Conservation (phyloP, 257 asterid genomes). For the Capsicum baccatum region DNA sequence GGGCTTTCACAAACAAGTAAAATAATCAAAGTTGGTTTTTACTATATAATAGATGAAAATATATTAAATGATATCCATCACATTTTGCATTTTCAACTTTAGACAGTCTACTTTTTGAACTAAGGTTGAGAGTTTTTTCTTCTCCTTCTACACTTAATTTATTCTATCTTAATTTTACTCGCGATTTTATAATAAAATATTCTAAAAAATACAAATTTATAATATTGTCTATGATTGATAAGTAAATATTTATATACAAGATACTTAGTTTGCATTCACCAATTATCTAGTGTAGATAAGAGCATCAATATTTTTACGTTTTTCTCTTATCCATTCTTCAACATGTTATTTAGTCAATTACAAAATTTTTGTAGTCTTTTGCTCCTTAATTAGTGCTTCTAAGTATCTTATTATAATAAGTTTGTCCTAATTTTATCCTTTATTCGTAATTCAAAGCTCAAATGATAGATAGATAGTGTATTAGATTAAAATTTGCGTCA, state of each 20-base stretch:
- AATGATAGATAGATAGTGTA: not conserved
- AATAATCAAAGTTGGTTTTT: not conserved
- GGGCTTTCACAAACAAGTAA: not conserved
- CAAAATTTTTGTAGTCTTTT: not conserved
- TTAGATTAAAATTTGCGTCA: not conserved
- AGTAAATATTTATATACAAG: not conserved
- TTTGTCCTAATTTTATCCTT: not conserved
- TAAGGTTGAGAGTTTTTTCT: not conserved
- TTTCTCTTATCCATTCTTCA: conserved; percentile 1
- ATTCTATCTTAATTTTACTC: not conserved
- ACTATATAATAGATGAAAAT: not conserved
- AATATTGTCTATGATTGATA: not conserved
- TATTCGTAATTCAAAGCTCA: not conserved
- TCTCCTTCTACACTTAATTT: not conserved
- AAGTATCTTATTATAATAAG: not conserved
- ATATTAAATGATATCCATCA: conserved; percentile 21
- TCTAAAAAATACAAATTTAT: not conserved
- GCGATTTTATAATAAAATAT: not conserved
- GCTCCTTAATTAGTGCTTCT: conserved; percentile 20
- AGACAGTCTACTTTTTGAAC: not conserved
- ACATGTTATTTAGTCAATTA: not conserved
- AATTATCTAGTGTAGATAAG: not conserved
- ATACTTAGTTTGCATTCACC: not conserved
- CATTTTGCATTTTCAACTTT: conserved; percentile 18
- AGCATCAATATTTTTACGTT: not conserved